These are phyloP conservation scores for Phaeosphaeriaceae sp. DNA, from an alignment of 2,329 filamentous ascomycete genomes.

Conservation along the genomic window DNA sequence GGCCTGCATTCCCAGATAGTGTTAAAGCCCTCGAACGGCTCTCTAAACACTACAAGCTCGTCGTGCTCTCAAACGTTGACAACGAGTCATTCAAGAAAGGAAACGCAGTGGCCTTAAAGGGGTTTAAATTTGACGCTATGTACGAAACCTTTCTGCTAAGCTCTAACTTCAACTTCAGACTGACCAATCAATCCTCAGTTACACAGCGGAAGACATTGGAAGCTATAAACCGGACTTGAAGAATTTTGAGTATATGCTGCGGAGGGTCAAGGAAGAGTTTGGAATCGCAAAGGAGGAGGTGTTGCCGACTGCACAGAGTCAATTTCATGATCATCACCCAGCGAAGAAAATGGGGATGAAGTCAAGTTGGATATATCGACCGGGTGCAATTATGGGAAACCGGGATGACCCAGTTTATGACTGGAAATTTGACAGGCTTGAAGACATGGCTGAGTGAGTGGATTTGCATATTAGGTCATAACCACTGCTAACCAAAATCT, in stretches of 20 bases:
- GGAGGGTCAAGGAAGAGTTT: constrained; percentile 59
- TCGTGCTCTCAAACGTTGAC: constrained; percentile 68
- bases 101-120: constrained; percentile 58
- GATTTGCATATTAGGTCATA: neutral
- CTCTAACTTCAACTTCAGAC: too few species aligned
- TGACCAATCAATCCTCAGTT: constrained; percentile 25
- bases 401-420: constrained; percentile 49
- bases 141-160: too few species aligned
- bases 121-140: constrained; percentile 66
- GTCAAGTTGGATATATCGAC: constrained; percentile 70
- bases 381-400: constrained; percentile 55
- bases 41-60: constrained; percentile 61
- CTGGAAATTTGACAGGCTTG: constrained; percentile 66
- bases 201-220: constrained; percentile 74
- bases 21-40: constrained; percentile 60
- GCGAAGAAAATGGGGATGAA: constrained; percentile 65
- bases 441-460: constrained; percentile 61
- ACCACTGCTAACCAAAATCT: neutral
- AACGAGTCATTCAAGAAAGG: constrained; percentile 55
- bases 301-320: constrained; percentile 71
- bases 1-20: constrained; percentile 65
- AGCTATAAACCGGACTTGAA: constrained; percentile 70
- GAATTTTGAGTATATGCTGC: constrained; percentile 72
- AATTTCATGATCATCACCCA: constrained; percentile 71
- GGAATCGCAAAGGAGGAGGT: constrained; percentile 64